phyloP scores from a whole-genome alignment of 305 asterid species.

The Ilex paraguariensis region DNA sequence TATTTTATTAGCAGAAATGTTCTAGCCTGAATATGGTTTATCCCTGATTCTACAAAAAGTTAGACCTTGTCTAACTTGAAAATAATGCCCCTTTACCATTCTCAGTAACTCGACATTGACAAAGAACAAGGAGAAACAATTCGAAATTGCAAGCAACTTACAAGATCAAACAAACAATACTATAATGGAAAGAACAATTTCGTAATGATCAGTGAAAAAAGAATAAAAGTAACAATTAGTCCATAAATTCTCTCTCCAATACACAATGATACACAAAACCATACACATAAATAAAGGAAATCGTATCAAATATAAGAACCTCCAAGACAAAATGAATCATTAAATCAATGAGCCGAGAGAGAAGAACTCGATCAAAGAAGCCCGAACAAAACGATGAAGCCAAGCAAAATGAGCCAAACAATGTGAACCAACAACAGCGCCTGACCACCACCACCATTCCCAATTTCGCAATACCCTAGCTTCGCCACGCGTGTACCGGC shows the following conservation, averaged over 20 bases:
- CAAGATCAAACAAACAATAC: too few relatives aligned
- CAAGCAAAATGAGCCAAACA: conserved; percentile 81
- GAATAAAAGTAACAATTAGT: not conserved
- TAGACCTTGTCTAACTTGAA: too few relatives aligned
- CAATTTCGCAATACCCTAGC: conserved; percentile 77
- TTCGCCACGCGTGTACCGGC: conserved; percentile 78
- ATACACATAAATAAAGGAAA: not conserved
- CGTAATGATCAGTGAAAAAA: too few relatives aligned
- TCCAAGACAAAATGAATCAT: not conserved
- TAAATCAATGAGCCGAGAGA: too few relatives aligned
- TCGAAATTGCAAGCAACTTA: too few relatives aligned
- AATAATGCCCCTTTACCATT: too few relatives aligned
- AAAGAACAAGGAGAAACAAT: too few relatives aligned
- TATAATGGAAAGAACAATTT: too few relatives aligned
- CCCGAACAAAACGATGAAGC: conserved; percentile 71
- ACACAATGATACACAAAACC: not conserved
- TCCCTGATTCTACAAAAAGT: too few relatives aligned
- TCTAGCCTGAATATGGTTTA: too few relatives aligned
- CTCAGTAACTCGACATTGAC: too few relatives aligned
- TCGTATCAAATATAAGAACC: not conserved
- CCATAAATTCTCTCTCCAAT: conserved; percentile 7
- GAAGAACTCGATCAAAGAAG: conserved; percentile 41
- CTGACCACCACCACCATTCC: conserved; percentile 72
- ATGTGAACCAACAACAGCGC: conserved; percentile 89
- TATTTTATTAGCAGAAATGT: too few relatives aligned